These are phyloP conservation scores for Chenopodium formosanum DNA, from an alignment of 148 eudicot species.

Conservation along the genomic window DNA sequence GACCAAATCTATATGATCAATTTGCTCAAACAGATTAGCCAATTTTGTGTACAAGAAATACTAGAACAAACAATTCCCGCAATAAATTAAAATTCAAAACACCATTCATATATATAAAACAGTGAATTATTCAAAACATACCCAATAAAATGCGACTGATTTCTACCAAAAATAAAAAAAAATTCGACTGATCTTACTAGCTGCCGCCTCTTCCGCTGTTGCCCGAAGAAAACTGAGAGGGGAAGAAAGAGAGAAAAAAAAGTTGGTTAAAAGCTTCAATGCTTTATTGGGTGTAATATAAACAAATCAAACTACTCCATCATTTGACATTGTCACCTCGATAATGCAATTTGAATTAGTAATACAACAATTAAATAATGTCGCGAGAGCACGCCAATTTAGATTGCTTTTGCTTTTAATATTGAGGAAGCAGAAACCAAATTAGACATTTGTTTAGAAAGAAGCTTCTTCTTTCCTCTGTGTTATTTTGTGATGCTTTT, in stretches of 20 bases:
- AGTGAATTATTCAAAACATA: background rate
- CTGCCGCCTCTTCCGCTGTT: no score
- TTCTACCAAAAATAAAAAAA: no score
- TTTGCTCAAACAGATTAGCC: background rate
- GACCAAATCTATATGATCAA: background rate
- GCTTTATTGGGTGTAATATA: no score
- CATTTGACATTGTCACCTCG: no score
- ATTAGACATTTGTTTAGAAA: no score
- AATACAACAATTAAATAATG: no score
- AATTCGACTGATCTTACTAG: background rate
- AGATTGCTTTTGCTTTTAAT: background rate
- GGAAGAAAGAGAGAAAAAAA: background rate
- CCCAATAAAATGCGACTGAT: background rate
- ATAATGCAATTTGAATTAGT: no score
- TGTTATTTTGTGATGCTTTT: conserved; percentile 14
- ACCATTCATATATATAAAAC: background rate
- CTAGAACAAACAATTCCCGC: background rate
- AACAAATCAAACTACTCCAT: no score
- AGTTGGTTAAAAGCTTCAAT: background rate
- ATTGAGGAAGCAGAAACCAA: background rate
- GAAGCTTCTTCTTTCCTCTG: background rate
- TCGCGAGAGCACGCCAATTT: background rate
- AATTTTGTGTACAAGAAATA: background rate
- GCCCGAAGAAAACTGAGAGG: background rate
- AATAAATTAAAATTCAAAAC: background rate